These are phyloP conservation scores for Apiotrichum mycotoxinovorans DNA, from an alignment of 1,284 basidiomycete genomes.

Conservation along the genomic window DNA sequence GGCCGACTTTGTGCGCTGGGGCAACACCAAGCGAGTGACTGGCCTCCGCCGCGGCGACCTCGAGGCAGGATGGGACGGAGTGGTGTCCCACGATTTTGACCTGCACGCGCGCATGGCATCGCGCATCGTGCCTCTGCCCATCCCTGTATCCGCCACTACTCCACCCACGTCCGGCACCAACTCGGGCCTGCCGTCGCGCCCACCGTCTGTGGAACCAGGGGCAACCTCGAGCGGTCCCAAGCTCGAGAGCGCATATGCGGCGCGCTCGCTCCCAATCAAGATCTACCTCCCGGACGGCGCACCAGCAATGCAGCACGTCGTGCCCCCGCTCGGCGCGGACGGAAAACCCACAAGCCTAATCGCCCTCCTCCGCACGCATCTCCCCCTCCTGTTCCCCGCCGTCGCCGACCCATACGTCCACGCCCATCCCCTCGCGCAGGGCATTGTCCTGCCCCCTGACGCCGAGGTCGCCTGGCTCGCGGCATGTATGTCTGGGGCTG, in stretches of 20 bases:
- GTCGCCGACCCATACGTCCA: conserved; percentile 38
- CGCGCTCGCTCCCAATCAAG: conserved; percentile 80
- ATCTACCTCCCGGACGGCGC: conserved; percentile 82
- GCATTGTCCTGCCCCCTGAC: conserved; percentile 78
- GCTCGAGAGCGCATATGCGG: conserved; percentile 63
- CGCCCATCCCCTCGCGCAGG: conserved; percentile 69
- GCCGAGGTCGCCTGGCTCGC: conserved; percentile 90
- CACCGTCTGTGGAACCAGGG: conserved; percentile 64
- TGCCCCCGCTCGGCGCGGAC: conserved; percentile 60
- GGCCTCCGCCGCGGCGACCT: conserved; percentile 81
- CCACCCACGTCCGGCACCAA: conserved; percentile 48
- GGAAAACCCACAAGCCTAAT: conserved; percentile 52
- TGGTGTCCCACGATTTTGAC: conserved; percentile 90
- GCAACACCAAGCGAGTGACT: conserved; percentile 87
- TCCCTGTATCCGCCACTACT: conserved; percentile 54
- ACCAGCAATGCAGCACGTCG: conserved; percentile 82
- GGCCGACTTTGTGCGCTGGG: conserved; percentile 91
- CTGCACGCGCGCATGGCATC: conserved; percentile 87
- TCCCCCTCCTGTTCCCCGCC: conserved; percentile 53
- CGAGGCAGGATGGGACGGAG: conserved; percentile 90
- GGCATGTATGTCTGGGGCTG: conserved; percentile 81
- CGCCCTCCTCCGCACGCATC: conserved; percentile 44
- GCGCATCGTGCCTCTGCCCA: conserved; percentile 61
- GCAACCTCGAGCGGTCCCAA: conserved; percentile 52
- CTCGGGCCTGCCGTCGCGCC: conserved; percentile 55